These are phyloP conservation scores for Tylopilus cervinicoccineus DNA, from an alignment of 768 basidiomycete genomes.

Conservation along the genomic window DNA sequence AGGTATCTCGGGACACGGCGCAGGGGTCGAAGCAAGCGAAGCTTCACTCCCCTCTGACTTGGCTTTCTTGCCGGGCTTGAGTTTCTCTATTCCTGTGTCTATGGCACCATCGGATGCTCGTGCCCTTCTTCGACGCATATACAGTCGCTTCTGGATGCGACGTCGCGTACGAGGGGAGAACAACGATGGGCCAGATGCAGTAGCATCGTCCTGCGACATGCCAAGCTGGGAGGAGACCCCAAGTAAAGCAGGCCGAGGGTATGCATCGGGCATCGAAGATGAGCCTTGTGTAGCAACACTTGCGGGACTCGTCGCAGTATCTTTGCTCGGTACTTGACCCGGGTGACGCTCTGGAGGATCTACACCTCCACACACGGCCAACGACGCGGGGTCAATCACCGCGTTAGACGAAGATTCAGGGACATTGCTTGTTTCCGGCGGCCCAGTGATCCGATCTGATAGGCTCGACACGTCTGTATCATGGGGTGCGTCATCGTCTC, in stretches of 20 bases:
- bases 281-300: neutral
- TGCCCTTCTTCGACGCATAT: conserved; percentile 72
- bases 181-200: conserved; percentile 15
- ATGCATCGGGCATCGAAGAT: neutral
- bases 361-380: conserved; percentile 22
- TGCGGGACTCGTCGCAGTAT: neutral
- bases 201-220: neutral
- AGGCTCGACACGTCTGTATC: neutral
- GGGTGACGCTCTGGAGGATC: neutral
- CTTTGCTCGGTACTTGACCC: neutral
- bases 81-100: conserved; percentile 16
- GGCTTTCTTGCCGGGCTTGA: conserved; percentile 38
- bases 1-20: conserved; percentile 4
- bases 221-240: neutral
- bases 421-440: neutral
- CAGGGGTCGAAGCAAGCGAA: conserved; percentile 5
- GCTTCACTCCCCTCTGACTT: conserved; percentile 4
- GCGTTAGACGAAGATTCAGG: conserved; percentile 4
- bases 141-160: conserved; percentile 56
- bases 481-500: conserved; percentile 3
- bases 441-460: neutral
- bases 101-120: conserved; percentile 10
- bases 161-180: conserved; percentile 50
- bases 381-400: conserved; percentile 31
- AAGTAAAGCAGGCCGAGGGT: neutral